Evolutionary conservation across 768 basidiomycete genomes (phyloP).

Genomic region (Mrakia frigida): DNA sequence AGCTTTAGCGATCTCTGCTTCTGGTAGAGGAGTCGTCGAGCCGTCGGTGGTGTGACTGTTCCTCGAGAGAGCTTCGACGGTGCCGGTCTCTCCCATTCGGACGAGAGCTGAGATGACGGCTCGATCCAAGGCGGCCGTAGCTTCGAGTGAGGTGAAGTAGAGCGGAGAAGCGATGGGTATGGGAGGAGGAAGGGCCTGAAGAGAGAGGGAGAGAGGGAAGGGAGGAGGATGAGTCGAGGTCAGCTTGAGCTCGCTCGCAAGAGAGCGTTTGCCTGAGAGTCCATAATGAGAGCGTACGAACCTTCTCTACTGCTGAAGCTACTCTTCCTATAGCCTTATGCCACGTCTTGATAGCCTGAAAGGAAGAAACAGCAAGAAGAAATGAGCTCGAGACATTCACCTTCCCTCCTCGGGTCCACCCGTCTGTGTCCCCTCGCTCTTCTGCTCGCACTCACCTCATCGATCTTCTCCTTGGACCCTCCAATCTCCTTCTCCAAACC

Average conservation of each 20-base stretch:
- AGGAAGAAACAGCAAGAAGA: not conserved
- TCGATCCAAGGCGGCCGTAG: slow-evolving; percentile 31
- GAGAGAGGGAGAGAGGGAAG: not conserved
- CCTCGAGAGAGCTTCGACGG: not conserved
- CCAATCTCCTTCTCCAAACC: slow-evolving; percentile 28
- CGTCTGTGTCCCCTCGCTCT: slow-evolving; percentile 74
- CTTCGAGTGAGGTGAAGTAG: slow-evolving; percentile 38
- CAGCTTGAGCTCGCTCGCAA: not conserved
- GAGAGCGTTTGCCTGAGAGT: too few relatives aligned
- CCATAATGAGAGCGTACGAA: too few relatives aligned
- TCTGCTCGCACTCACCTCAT: slow-evolving; percentile 54
- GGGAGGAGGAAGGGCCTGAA: slow-evolving; percentile 12
- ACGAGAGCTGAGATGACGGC: slow-evolving; percentile 41
- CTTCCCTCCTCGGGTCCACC: not conserved
- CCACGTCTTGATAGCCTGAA: slow-evolving; percentile 74
- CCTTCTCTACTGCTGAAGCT: slow-evolving; percentile 89
- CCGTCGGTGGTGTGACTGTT: not conserved
- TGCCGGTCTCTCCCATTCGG: slow-evolving; percentile 37
- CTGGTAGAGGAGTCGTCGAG: not conserved
- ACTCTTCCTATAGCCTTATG: slow-evolving; percentile 69
- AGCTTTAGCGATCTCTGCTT: slow-evolving; percentile 30
- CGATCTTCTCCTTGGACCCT: slow-evolving; percentile 50
- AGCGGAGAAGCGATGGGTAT: slow-evolving; percentile 38
- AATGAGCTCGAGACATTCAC: slow-evolving; percentile 38
- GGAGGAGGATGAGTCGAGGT: not conserved